These are phyloP conservation scores for Hyphodiscus sp. DNA, from an alignment of 2,329 filamentous ascomycete species.

Conservation along the genomic window DNA sequence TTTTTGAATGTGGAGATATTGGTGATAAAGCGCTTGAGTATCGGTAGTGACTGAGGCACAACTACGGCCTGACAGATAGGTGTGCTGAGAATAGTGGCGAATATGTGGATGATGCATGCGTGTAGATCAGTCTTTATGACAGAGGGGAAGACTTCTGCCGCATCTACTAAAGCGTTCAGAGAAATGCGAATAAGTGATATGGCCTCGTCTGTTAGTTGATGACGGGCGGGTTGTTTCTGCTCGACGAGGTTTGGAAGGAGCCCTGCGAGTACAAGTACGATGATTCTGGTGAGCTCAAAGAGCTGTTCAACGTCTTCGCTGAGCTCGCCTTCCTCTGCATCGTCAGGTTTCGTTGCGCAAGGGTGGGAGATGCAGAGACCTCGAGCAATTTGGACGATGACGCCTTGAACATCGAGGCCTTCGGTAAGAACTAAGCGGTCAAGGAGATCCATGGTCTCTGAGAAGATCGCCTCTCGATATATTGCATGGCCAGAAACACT, in stretches of 20 bases:
- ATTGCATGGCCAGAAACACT: slow-evolving; percentile 95
- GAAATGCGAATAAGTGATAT: slow-evolving; percentile 72
- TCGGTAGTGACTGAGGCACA: slow-evolving; percentile 82
- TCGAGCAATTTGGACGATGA: slow-evolving; percentile 90
- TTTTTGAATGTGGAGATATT: slow-evolving; percentile 54
- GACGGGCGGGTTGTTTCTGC: slow-evolving; percentile 52
- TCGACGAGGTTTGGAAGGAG: slow-evolving; percentile 77
- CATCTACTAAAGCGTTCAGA: slow-evolving; percentile 84
- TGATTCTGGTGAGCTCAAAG: slow-evolving; percentile 93
- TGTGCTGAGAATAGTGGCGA: slow-evolving; percentile 85
- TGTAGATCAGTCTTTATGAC: slow-evolving; percentile 96
- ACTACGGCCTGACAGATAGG: slow-evolving; percentile 81
- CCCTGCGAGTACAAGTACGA: slow-evolving; percentile 84
- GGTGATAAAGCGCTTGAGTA: slow-evolving; percentile 83
- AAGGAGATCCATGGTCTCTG: slow-evolving; percentile 92
- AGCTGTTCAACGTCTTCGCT: slow-evolving; percentile 97
- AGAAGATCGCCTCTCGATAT: slow-evolving; percentile 91
- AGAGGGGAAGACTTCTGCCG: slow-evolving; percentile 88
- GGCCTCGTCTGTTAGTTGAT: slow-evolving; percentile 82
- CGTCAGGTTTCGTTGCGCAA: slow-evolving; percentile 66
- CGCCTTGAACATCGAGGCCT: slow-evolving; percentile 77
- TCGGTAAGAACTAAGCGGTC: slow-evolving; percentile 91
- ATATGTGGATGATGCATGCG: slow-evolving; percentile 94
- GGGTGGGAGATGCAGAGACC: slow-evolving; percentile 88
- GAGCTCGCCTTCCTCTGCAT: slow-evolving; percentile 66